phyloP scores from a whole-genome alignment of 495 filamentous ascomycete genomes.

The Poronia punctata region DNA sequence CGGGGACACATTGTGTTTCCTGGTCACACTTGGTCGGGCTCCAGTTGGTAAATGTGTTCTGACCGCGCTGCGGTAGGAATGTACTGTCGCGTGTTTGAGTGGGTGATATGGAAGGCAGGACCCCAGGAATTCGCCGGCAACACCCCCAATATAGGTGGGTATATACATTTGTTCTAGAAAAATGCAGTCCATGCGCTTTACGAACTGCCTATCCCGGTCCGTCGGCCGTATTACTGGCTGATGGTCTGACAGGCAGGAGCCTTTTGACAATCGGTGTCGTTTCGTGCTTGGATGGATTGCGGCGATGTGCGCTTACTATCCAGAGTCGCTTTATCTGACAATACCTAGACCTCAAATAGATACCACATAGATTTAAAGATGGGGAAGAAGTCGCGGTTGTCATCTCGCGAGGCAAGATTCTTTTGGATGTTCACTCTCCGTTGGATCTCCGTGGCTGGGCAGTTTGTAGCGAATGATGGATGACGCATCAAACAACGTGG shows the following conservation, averaged over 20 bases:
- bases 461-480: too few species aligned
- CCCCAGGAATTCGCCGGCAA: too few species aligned
- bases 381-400: constrained; percentile 1
- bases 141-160: background rate
- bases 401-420: constrained; percentile 4
- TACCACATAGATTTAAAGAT: constrained; percentile 2
- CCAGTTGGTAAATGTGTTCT: too few species aligned
- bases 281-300: background rate
- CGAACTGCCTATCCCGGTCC: background rate
- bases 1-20: too few species aligned
- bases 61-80: too few species aligned
- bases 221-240: background rate
- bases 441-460: too few species aligned
- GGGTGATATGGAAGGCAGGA: background rate
- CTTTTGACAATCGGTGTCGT: background rate
- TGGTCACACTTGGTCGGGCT: too few species aligned
- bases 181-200: background rate
- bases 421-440: too few species aligned
- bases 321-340: too few species aligned
- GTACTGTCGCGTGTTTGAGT: background rate
- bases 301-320: background rate
- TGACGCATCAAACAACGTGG: constrained; percentile 8
- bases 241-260: background rate
- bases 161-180: constrained; percentile 3
- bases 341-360: constrained; percentile 8